Evolutionary conservation across 2,329 filamentous ascomycete species (phyloP), one percentile per base, ranked within the genome.

Genomic region (Fusarium acutatum): DNA sequence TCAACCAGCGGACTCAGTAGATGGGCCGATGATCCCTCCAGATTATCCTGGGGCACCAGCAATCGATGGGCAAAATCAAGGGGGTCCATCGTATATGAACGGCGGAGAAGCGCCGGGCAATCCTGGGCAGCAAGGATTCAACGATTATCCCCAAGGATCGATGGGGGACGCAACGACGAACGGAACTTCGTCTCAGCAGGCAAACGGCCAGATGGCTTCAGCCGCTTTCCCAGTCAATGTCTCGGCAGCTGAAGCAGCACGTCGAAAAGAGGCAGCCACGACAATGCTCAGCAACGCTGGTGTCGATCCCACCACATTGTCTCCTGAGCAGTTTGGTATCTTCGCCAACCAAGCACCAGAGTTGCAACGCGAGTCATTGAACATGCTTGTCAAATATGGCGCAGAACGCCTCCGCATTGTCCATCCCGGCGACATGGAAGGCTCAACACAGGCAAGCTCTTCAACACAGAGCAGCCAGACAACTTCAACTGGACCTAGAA

Each of bases 331-430:
- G 74, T 89, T 90, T 68, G 86, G 82, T 72, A 90, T 90, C 22
- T 89, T 91, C 72, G 83, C 88, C 14, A 90, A 91, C 61, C 89
- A 91, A 78, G 85, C 88, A 2, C 88, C 88, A 0, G 83, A 86
- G 7, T 79, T 90, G 11, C 89, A 90, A 71, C 81, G 82, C 59
- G 84, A 88, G 60, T 90, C 89, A 2, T 79, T 91, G 20, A 83
- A 82, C 3, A 88, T 91, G 88, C 82, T 90, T 17, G 83, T 85
- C 2, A 86, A 84, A 74, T 90, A 90, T 62, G 89, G 89, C 26
- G 88, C 89, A 12, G 88, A 90, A 75, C 82, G 86, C 20, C 79
- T 91, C 30, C 83, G 87, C 17, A 90, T 91, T 54, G 86, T 91
- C 10, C 88, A 89, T 60, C 88, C 88, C 7, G 81, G 80, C 13